Evolutionary conservation across 2,329 filamentous ascomycete species (phyloP).

Genomic region (Canariomyces notabilis): DNA sequence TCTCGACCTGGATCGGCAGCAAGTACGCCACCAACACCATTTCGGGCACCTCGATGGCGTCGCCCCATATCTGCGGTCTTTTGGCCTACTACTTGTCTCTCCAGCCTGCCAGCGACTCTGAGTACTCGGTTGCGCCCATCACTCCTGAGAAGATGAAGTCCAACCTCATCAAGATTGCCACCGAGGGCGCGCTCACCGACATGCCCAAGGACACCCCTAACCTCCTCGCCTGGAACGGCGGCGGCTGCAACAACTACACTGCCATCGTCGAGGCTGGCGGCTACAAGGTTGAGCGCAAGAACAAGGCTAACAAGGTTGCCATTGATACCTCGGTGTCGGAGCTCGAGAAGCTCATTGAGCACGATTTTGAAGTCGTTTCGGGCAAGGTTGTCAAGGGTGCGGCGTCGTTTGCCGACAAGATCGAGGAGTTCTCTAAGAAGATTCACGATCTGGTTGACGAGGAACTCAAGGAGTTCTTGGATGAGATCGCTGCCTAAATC

Average conservation of each 20-base stretch:
- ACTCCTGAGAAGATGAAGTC: slow-evolving; percentile 93
- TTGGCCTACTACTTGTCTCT: slow-evolving; percentile 97
- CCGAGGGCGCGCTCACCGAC: slow-evolving; percentile 69
- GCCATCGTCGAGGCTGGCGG: slow-evolving; percentile 70
- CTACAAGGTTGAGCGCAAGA: slow-evolving; percentile 54
- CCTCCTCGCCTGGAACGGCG: slow-evolving; percentile 98
- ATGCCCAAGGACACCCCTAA: slow-evolving; percentile 85
- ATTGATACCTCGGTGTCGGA: slow-evolving; percentile 47
- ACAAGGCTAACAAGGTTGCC: slow-evolving; percentile 39
- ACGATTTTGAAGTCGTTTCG: slow-evolving; percentile 56
- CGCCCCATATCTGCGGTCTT: slow-evolving; percentile 92
- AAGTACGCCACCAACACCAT: slow-evolving; percentile 97
- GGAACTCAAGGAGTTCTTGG: slow-evolving; percentile 56
- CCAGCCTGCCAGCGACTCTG: slow-evolving; percentile 83
- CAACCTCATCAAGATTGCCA: slow-evolving; percentile 77
- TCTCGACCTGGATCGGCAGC: slow-evolving; percentile 97
- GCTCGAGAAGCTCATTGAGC: slow-evolving; percentile 55
- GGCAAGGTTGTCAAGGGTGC: slow-evolving; percentile 52
- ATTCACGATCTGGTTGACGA: slow-evolving; percentile 57
- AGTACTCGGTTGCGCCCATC: slow-evolving; percentile 82
- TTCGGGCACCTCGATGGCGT: slow-evolving; percentile 98
- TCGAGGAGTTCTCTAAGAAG: slow-evolving; percentile 58
- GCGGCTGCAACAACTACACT: slow-evolving; percentile 85
- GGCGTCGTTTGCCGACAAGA: slow-evolving; percentile 50
- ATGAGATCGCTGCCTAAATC: slow-evolving; percentile 41